Conservation (phyloP, 116 monocot species). For the Phalaenopsis hybrid region DNA sequence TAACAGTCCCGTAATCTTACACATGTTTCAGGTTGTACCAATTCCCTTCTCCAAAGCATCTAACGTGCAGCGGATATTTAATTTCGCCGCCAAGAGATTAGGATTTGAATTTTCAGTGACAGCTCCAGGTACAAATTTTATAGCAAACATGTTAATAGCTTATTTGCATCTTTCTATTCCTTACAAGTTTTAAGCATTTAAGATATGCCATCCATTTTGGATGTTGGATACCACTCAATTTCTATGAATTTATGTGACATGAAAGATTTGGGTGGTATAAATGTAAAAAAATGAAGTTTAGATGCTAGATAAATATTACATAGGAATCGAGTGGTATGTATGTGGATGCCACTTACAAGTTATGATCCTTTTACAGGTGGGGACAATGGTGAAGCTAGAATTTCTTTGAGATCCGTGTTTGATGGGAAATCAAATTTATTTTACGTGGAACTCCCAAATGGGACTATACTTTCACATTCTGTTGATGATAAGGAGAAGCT, state of each 20-base stretch:
- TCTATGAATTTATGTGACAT: too few species aligned
- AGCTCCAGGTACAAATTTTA: constrained; percentile 28
- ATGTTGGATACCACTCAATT: too few species aligned
- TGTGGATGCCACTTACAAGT: not conserved
- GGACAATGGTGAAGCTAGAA: constrained; percentile 27
- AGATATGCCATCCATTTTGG: not conserved
- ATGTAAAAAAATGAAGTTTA: too few species aligned
- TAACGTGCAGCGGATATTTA: constrained; percentile 45
- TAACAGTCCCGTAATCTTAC: not conserved
- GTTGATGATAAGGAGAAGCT: constrained; percentile 65
- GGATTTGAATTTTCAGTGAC: constrained; percentile 65
- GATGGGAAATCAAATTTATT: constrained; percentile 59
- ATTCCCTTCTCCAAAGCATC: constrained; percentile 69
- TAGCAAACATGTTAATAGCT: not conserved
- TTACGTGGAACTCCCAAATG: constrained; percentile 83
- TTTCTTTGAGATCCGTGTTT: constrained; percentile 46
- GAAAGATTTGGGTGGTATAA: too few species aligned
- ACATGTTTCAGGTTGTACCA: constrained; percentile 61
- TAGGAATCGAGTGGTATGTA: not conserved
- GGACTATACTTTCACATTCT: constrained; percentile 42
- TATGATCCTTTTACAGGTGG: constrained; percentile 26
- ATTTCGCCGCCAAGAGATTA: constrained; percentile 66
- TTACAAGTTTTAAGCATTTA: not conserved
- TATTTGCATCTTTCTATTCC: not conserved
- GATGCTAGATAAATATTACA: too few species aligned